These are phyloP conservation scores for Blastocrithidia nonstop DNA, from an alignment of 208 protist genomes.

Conservation along the genomic window DNA sequence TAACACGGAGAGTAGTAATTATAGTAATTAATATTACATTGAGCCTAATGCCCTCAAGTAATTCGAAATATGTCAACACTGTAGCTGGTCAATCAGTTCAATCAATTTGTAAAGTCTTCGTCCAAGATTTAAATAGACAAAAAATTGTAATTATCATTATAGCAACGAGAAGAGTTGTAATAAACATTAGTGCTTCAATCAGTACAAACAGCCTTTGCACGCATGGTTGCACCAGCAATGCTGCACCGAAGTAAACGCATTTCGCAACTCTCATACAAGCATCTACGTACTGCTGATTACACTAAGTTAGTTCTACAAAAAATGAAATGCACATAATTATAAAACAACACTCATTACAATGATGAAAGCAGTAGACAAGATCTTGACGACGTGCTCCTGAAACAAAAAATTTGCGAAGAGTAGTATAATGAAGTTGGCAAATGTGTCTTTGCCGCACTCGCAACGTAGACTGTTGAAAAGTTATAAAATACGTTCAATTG, in stretches of 20 bases:
- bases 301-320: neutral
- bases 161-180: neutral
- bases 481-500: neutral
- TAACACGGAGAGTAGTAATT: no score
- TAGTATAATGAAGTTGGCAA: neutral
- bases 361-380: neutral
- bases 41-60: no score
- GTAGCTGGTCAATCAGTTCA: no score
- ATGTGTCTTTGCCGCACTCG: neutral
- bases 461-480: neutral
- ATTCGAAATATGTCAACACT: no score
- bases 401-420: no score
- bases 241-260: conserved; percentile 50
- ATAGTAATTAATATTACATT: no score
- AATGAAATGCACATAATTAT: neutral
- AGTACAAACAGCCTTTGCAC: conserved; percentile 31
- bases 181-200: conserved; percentile 3
- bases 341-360: neutral
- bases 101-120: no score
- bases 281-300: conserved; percentile 14
- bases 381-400: no score
- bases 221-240: conserved; percentile 25
- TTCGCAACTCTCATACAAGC: conserved; percentile 50
- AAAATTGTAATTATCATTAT: neutral
- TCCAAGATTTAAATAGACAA: neutral